Evolutionary conservation across 805 yeast species (phyloP).

Genomic region (Diddensiella caesifluorescens): DNA sequence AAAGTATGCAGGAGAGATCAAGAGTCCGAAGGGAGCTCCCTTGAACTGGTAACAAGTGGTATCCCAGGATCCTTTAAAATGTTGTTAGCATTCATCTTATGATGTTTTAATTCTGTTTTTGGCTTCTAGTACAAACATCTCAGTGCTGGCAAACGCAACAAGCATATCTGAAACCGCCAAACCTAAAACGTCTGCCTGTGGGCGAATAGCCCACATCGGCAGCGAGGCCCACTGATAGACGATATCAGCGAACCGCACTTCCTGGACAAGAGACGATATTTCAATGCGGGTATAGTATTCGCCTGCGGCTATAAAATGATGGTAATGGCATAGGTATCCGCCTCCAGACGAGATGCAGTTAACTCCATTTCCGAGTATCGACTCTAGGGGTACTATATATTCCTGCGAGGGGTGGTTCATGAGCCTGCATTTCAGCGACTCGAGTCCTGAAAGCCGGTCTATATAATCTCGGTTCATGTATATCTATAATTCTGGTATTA

Average conservation of each 20-base stretch:
- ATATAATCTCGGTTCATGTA: too few relatives aligned
- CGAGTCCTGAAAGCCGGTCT: too few relatives aligned
- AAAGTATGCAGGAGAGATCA: too few relatives aligned
- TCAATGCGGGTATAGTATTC: slow-evolving; percentile 4
- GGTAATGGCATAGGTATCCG: slow-evolving; percentile 12
- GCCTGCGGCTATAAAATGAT: slow-evolving; percentile 8
- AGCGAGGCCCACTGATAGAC: slow-evolving; percentile 9
- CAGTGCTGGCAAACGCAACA: slow-evolving; percentile 13
- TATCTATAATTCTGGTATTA: too few relatives aligned
- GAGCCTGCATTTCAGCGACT: slow-evolving; percentile 13
- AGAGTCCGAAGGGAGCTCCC: too few relatives aligned
- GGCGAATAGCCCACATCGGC: slow-evolving; percentile 13
- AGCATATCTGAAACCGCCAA: slow-evolving; percentile 11
- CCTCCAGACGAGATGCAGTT: slow-evolving; percentile 6
- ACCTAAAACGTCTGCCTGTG: slow-evolving; percentile 12
- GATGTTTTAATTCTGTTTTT: too few relatives aligned
- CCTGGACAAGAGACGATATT: slow-evolving; percentile 1
- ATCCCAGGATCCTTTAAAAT: too few relatives aligned
- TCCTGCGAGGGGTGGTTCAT: slow-evolving; percentile 17
- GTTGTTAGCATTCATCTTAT: too few relatives aligned
- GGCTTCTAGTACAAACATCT: too few relatives aligned
- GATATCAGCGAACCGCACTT: slow-evolving; percentile 4
- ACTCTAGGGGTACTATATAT: slow-evolving; percentile 13
- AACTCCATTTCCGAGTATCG: slow-evolving; percentile 14
- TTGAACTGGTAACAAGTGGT: too few relatives aligned